Evolutionary conservation across 2,329 filamentous ascomycete genomes (phyloP).

Genomic region (Zopfia rhizophila): DNA sequence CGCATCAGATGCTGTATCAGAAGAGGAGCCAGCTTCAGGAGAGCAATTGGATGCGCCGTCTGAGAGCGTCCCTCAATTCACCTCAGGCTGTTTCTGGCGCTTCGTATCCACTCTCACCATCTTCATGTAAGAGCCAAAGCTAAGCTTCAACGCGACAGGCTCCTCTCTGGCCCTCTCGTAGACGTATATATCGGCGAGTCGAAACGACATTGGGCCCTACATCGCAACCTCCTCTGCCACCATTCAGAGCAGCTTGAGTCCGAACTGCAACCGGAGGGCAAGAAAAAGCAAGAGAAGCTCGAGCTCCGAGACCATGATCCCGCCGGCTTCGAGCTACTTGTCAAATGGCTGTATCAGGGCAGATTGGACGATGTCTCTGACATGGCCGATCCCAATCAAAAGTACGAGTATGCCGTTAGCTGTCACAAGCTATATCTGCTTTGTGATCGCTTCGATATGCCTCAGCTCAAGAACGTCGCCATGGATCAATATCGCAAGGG

Average conservation of each 20-base stretch:
- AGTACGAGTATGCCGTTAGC: constrained; percentile 65
- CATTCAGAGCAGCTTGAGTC: constrained; percentile 60
- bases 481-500: constrained; percentile 65
- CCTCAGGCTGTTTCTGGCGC: constrained; percentile 41
- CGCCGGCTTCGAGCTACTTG: constrained; percentile 63
- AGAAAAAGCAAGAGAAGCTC: constrained; percentile 52
- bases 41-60: constrained; percentile 29
- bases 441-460: constrained; percentile 62
- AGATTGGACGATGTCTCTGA: constrained; percentile 61
- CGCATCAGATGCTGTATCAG: constrained; percentile 25
- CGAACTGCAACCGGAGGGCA: constrained; percentile 51
- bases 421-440: constrained; percentile 65
- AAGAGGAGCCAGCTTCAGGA: constrained; percentile 11
- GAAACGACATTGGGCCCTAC: constrained; percentile 61
- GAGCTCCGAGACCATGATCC: constrained; percentile 63
- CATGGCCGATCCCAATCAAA: constrained; percentile 56
- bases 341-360: constrained; percentile 68
- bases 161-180: constrained; percentile 63
- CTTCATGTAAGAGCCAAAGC: constrained; percentile 54
- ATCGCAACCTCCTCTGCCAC: constrained; percentile 64
- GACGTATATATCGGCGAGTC: constrained; percentile 60
- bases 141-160: constrained; percentile 61
- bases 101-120: constrained; percentile 50
- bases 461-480: constrained; percentile 63
- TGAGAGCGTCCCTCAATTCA: constrained; percentile 20